phyloP scores from a whole-genome alignment of 2,329 filamentous ascomycete genomes.

The Pestalotiopsis sp. region DNA sequence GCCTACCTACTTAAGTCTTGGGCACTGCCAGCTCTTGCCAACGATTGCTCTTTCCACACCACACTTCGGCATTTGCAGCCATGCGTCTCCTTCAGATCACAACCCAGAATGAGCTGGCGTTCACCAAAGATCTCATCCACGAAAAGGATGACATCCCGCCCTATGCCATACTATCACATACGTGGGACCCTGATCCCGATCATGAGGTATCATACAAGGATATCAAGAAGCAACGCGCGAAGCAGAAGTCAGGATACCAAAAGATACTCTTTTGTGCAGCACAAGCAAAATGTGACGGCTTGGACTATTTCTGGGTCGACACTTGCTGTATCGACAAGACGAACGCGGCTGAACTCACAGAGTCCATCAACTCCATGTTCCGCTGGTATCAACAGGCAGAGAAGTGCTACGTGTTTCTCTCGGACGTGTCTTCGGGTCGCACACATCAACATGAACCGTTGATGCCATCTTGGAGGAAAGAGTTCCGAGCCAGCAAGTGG shows the following conservation, averaged over 20 bases:
- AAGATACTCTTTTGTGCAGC: conserved; percentile 16
- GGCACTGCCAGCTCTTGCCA: too few species aligned
- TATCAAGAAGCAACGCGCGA: conserved; percentile 7
- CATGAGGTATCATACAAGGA: conserved; percentile 14
- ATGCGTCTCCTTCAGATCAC: conserved; percentile 1
- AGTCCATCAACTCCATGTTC: conserved; percentile 14
- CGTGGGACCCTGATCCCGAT: conserved; percentile 11
- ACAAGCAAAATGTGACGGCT: conserved; percentile 10
- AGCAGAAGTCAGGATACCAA: conserved; percentile 10
- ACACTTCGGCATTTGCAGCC: background rate
- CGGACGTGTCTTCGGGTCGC: background rate
- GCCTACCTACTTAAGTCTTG: too few species aligned
- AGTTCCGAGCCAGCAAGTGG: background rate
- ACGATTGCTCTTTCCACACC: too few species aligned
- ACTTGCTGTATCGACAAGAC: conserved; percentile 6
- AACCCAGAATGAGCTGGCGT: background rate
- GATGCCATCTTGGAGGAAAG: background rate
- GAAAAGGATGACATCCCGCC: background rate
- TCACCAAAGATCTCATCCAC: background rate
- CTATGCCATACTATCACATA: conserved; percentile 20
- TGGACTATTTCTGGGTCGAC: background rate
- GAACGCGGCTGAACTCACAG: background rate
- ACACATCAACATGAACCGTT: background rate
- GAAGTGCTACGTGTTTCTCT: conserved; percentile 15
- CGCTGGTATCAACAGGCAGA: conserved; percentile 4